Conservation (phyloP, 495 filamentous ascomycete genomes). For the Xylaria longipes region DNA sequence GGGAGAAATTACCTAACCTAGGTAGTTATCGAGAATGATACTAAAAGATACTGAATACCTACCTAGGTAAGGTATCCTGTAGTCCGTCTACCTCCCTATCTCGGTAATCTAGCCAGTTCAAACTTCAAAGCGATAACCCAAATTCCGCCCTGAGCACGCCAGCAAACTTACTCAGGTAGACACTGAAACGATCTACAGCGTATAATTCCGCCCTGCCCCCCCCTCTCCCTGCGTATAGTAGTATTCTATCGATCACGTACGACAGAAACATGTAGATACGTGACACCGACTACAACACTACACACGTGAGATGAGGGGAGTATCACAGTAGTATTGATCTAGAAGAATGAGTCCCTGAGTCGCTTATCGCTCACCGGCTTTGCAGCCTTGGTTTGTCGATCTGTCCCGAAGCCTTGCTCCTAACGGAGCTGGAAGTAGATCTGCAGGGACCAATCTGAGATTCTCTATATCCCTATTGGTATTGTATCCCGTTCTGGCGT, state of each 20-base stretch:
- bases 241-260: background rate
- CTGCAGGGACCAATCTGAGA: constrained; percentile 2
- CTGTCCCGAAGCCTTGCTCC: constrained; percentile 13
- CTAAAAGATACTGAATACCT: background rate
- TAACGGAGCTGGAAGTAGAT: constrained; percentile 15
- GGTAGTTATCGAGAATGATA: background rate
- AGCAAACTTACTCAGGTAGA: background rate
- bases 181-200: background rate
- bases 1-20: background rate
- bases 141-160: background rate
- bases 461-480: background rate
- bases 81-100: background rate
- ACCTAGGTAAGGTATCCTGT: background rate
- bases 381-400: constrained; percentile 21
- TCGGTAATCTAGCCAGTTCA: background rate
- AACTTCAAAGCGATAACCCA: background rate
- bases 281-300: background rate
- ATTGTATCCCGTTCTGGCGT: background rate
- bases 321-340: too few species aligned
- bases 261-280: background rate
- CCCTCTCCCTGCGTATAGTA: background rate
- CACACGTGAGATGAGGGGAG: background rate
- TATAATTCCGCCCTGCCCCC: background rate
- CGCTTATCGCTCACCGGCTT: constrained; percentile 11
- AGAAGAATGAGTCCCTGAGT: background rate